Conservation (phyloP, 179 eudicot genomes). For the Beta lomatogona region DNA sequence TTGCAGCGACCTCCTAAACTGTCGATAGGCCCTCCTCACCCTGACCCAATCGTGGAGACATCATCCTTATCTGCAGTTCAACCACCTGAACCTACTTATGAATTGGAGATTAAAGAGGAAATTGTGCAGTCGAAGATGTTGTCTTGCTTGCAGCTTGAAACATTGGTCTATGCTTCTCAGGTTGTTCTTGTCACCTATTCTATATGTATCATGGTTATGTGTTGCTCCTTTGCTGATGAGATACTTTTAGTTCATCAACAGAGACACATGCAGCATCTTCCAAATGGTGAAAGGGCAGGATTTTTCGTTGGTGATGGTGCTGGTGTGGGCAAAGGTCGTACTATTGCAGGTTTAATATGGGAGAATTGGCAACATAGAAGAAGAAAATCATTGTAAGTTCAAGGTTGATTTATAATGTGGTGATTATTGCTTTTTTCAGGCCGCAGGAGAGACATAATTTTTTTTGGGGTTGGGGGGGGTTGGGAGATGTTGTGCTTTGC, state of each 20-base stretch:
- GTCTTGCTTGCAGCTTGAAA: slow-evolving; percentile 97
- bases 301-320: slow-evolving; percentile 99
- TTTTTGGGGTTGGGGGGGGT: neutral
- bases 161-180: slow-evolving; percentile 97
- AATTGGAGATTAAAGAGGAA: slow-evolving; percentile 66
- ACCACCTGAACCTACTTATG: slow-evolving; percentile 98
- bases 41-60: slow-evolving; percentile 98
- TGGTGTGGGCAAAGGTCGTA: slow-evolving; percentile 99
- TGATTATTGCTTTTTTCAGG: neutral
- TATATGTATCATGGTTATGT: neutral
- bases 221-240: slow-evolving; percentile 23
- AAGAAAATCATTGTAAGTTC: slow-evolving; percentile 87
- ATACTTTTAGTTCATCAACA: slow-evolving; percentile 40
- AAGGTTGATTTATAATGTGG: slow-evolving; percentile 15
- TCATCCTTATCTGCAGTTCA: slow-evolving; percentile 93
- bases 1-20: slow-evolving; percentile 92
- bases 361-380: slow-evolving; percentile 97
- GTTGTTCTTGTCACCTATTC: slow-evolving; percentile 39
- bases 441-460: neutral
- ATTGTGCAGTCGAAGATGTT: slow-evolving; percentile 69
- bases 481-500: neutral
- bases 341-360: slow-evolving; percentile 97
- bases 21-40: slow-evolving; percentile 94
- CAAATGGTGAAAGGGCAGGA: slow-evolving; percentile 84
- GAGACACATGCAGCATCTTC: slow-evolving; percentile 96